These are phyloP conservation scores for Pseudocercospora macadamiae DNA, from an alignment of 2,329 filamentous ascomycete species.

Conservation along the genomic window DNA sequence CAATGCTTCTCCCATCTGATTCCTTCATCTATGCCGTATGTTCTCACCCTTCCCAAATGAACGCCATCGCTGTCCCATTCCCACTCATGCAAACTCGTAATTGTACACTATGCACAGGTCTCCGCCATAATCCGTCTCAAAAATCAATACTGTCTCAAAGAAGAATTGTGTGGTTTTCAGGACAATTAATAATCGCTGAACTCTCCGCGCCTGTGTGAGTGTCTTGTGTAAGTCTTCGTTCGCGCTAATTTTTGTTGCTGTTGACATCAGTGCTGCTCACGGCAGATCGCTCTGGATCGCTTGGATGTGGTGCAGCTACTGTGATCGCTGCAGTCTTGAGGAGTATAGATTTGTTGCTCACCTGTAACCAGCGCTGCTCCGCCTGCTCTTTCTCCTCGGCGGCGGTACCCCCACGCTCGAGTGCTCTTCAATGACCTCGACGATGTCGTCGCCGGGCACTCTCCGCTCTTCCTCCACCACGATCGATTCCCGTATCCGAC, in stretches of 20 bases:
- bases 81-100: constrained; percentile 14
- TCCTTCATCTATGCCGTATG: constrained; percentile 11
- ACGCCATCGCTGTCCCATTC: constrained; percentile 17
- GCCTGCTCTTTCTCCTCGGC: constrained; percentile 41
- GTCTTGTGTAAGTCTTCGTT: constrained; percentile 20
- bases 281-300: not conserved
- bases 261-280: constrained; percentile 6
- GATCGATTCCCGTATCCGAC: constrained; percentile 39
- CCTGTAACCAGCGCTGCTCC: constrained; percentile 51
- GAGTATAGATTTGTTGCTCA: constrained; percentile 36
- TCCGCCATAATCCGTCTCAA: not conserved
- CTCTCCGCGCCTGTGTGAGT: constrained; percentile 23
- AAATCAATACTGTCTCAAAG: not conserved
- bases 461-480: constrained; percentile 50
- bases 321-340: constrained; percentile 1
- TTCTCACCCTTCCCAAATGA: constrained; percentile 2
- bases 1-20: no score
- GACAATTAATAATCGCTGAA: constrained; percentile 21
- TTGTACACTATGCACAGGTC: constrained; percentile 6
- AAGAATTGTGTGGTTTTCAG: not conserved
- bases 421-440: constrained; percentile 63
- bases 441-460: constrained; percentile 57
- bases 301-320: constrained; percentile 3
- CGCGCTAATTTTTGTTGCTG: not conserved
- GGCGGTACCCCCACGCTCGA: constrained; percentile 46